Percentiles rank a stretch among this genome's conserved stretches.
phyloP scores from a whole-genome alignment of 257 asterid genomes.

The Ballota nigra region DNA sequence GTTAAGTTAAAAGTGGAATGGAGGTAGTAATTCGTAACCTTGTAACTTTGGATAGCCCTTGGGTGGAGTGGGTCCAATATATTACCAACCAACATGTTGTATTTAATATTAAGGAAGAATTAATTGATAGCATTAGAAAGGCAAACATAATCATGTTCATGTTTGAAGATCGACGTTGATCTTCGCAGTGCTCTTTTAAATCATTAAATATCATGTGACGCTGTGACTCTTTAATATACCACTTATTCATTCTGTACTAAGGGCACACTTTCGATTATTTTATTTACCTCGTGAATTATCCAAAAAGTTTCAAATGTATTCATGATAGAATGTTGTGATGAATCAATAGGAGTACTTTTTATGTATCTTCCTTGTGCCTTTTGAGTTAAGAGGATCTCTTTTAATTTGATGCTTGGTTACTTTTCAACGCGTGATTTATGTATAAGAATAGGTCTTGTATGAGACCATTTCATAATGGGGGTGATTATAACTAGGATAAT shows the following conservation, averaged over 20 bases:
- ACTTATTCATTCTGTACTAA: neutral
- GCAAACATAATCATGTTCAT: slow-evolving; percentile 15
- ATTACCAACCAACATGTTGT: slow-evolving; percentile 5
- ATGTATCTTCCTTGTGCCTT: neutral
- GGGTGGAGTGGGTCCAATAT: neutral
- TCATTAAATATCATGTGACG: neutral
- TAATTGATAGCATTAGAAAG: neutral
- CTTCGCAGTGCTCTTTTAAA: neutral
- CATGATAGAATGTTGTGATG: neutral
- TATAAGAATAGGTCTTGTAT: too few relatives aligned
- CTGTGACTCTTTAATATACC: neutral
- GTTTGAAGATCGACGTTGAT: neutral
- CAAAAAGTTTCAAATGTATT: neutral
- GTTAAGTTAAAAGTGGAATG: too few relatives aligned
- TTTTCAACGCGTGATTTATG: neutral
- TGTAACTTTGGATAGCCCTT: neutral
- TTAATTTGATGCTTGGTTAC: neutral
- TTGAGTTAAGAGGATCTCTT: too few relatives aligned
- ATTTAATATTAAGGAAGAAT: neutral
- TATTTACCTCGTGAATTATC: neutral
- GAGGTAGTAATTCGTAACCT: too few relatives aligned
- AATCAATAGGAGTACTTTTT: neutral
- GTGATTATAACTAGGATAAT: too few relatives aligned
- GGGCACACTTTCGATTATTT: neutral
- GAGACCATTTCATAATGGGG: too few relatives aligned